A percentile compares a stretch with the other conserved stretches of the same genome.
phyloP scores from a whole-genome alignment of 441 rosid genomes.

The Erysimum cheiri region DNA sequence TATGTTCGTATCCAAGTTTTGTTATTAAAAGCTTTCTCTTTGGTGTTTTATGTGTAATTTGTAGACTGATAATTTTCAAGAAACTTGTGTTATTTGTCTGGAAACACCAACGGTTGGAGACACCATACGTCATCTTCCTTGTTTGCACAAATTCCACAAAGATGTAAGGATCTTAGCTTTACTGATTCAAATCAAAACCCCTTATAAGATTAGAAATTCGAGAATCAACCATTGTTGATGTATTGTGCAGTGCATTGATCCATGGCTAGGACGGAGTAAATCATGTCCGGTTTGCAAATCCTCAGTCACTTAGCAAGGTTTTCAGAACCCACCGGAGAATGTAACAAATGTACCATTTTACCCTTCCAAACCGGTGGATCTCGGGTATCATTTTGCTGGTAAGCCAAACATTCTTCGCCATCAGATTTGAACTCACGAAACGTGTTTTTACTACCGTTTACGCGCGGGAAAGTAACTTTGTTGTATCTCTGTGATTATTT shows the following conservation, averaged over 20 bases:
- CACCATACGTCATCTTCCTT: conserved; percentile 90
- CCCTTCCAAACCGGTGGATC: conserved; percentile 16
- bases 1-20: neutral
- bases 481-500: conserved; percentile 12
- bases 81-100: conserved; percentile 83
- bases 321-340: neutral
- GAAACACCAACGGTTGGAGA: conserved; percentile 81
- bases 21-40: neutral
- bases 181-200: conserved; percentile 1
- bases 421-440: conserved; percentile 8
- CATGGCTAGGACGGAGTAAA: conserved; percentile 78
- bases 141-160: conserved; percentile 97
- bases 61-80: conserved; percentile 72
- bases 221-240: conserved; percentile 16
- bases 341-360: neutral
- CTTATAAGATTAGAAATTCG: neutral
- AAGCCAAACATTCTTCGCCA: neutral
- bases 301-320: conserved; percentile 50
- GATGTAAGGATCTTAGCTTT: conserved; percentile 51
- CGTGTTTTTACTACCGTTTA: conserved; percentile 3
- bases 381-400: conserved; percentile 1
- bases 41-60: conserved; percentile 30
- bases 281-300: conserved; percentile 94
- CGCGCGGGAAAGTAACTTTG: neutral
- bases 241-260: conserved; percentile 87